A percentile compares a stretch with the other conserved stretches of the same genome.
Conservation (phyloP, 1,284 basidiomycete genomes). For the Boletus sp. region DNA sequence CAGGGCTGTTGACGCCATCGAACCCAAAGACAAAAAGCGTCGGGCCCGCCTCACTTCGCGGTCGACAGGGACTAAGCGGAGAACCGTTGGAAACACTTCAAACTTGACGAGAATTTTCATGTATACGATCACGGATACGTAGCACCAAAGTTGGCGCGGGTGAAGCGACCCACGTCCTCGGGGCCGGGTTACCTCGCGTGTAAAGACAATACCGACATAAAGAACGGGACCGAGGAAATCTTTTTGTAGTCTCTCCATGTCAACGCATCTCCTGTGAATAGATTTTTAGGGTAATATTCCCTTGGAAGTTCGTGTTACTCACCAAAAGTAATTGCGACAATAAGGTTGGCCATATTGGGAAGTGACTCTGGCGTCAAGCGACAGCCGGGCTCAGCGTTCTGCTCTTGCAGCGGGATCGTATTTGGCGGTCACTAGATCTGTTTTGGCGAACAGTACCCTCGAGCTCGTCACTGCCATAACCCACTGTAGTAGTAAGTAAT, state of each 20-base stretch:
- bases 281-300: constrained; percentile 24
- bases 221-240: constrained; percentile 36
- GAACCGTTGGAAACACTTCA: constrained; percentile 28
- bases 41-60: constrained; percentile 29
- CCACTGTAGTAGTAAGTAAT: too few species aligned
- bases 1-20: constrained; percentile 26
- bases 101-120: constrained; percentile 27
- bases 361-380: constrained; percentile 5
- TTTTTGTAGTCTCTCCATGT: constrained; percentile 52
- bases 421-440: neutral
- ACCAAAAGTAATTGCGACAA: constrained; percentile 26
- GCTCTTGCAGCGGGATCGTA: neutral
- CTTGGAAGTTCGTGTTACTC: constrained; percentile 18
- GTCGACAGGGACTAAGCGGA: constrained; percentile 34
- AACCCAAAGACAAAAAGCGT: constrained; percentile 35
- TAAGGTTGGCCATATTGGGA: constrained; percentile 27
- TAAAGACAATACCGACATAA: constrained; percentile 43
- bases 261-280: constrained; percentile 44
- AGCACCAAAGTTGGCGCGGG: constrained; percentile 20
- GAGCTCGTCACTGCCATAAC: too few species aligned
- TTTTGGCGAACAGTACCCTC: too few species aligned
- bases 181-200: constrained; percentile 35
- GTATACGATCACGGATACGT: constrained; percentile 29
- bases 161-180: constrained; percentile 20
- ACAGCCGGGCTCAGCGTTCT: neutral